A percentile compares a stretch with the other conserved stretches of the same genome.
Evolutionary conservation across 257 asterid genomes (phyloP).

Genomic region (Forsythia viridissima): DNA sequence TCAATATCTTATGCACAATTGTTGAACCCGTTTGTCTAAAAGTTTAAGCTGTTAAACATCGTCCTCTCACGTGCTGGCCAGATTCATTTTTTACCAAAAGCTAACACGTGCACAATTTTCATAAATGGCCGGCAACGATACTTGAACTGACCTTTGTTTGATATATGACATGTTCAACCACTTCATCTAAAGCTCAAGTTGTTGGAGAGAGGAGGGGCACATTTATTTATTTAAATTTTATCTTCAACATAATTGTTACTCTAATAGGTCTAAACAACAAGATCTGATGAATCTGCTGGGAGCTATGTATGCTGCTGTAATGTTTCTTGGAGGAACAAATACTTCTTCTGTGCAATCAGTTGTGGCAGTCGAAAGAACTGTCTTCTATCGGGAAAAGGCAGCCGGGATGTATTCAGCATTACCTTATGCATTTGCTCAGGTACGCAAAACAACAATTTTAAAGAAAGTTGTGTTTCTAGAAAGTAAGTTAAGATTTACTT

Average conservation of each 20-base stretch:
- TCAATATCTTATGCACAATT: not conserved
- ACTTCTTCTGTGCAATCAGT: conserved; percentile 38
- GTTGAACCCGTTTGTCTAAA: not conserved
- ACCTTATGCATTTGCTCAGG: conserved; percentile 40
- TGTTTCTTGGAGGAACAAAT: conserved; percentile 35
- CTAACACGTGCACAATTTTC: not conserved
- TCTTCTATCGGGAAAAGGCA: conserved; percentile 36
- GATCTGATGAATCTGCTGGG: conserved; percentile 32
- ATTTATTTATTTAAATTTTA: not conserved
- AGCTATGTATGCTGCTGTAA: conserved; percentile 36
- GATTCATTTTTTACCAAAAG: not conserved
- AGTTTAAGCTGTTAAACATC: not conserved
- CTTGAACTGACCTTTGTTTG: too few species aligned
- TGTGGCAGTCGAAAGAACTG: conserved; percentile 39
- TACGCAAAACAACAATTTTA: not conserved
- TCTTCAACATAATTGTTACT: not conserved
- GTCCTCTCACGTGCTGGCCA: not conserved
- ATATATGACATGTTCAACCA: not conserved
- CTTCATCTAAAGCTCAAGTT: not conserved
- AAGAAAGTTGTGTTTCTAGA: too few species aligned
- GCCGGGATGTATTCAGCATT: conserved; percentile 24
- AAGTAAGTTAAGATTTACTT: not conserved
- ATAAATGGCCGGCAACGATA: too few species aligned
- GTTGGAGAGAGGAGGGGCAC: not conserved
- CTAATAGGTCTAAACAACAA: conserved; percentile 11